phyloP scores from a whole-genome alignment of 129 eudicot species.

The Dittrichia graveolens region DNA sequence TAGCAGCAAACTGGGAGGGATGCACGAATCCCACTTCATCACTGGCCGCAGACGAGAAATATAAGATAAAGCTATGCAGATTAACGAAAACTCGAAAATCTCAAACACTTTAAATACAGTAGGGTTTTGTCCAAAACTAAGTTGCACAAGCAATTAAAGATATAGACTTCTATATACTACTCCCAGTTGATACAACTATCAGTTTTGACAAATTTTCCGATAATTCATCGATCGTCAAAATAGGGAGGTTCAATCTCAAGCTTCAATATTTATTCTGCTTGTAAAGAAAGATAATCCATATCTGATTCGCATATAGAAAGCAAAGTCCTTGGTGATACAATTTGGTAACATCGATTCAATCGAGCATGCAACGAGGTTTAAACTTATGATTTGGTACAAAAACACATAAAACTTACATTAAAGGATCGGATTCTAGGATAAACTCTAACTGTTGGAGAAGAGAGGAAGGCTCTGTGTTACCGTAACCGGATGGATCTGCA shows the following conservation, averaged over 20 bases:
- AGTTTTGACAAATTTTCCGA: neutral
- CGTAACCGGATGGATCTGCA: conserved; percentile 19
- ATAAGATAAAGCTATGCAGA: conserved; percentile 17
- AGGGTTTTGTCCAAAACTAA: too few relatives aligned
- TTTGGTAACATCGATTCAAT: neutral
- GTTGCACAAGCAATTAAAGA: conserved; percentile 8
- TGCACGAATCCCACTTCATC: conserved; percentile 94
- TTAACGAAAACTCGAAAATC: neutral
- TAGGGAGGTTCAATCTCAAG: too few relatives aligned
- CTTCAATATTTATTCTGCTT: too few relatives aligned
- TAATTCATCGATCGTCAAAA: too few relatives aligned
- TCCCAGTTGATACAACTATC: neutral
- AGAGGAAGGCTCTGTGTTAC: conserved; percentile 25
- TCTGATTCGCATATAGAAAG: neutral
- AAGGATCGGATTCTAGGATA: conserved; percentile 62
- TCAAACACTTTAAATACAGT: neutral
- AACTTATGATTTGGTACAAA: neutral
- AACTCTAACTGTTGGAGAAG: conserved; percentile 44
- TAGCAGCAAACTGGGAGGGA: conserved; percentile 71
- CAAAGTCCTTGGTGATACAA: neutral
- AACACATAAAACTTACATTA: conserved; percentile 47
- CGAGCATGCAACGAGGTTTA: neutral
- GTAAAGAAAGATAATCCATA: too few relatives aligned
- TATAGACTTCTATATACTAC: neutral
- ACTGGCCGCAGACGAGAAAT: conserved; percentile 42